Evolutionary conservation across 352 stramenopile species (phyloP).

Genomic region (Pythium pectinolyticum): DNA sequence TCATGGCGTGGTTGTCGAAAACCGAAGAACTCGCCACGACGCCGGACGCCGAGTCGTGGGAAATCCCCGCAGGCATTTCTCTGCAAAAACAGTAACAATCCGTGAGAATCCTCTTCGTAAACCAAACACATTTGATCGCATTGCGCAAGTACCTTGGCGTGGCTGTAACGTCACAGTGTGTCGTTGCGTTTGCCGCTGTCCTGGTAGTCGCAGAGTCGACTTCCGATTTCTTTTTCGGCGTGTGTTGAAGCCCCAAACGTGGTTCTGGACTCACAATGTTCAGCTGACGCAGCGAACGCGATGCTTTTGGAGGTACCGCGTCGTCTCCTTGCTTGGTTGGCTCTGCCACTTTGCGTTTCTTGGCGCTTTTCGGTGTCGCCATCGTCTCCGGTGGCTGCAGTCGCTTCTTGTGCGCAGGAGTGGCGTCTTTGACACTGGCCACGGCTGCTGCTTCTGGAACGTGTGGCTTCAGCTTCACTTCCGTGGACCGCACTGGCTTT

Average conservation of each 20-base stretch:
- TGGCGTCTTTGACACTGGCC: too few relatives aligned
- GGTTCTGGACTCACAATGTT: slow-evolving; percentile 21
- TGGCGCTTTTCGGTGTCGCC: not conserved
- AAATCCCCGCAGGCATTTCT: not conserved
- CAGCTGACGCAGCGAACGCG: not conserved
- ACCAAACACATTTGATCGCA: too few relatives aligned
- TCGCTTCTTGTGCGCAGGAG: too few relatives aligned
- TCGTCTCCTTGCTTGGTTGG: not conserved
- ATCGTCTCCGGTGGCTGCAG: not conserved
- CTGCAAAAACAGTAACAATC: too few relatives aligned
- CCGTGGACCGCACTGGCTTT: not conserved
- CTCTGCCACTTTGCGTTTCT: not conserved
- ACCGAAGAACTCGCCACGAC: not conserved
- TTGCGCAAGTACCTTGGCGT: too few relatives aligned
- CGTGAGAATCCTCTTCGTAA: too few relatives aligned
- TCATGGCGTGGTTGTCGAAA: too few relatives aligned
- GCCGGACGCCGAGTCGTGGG: not conserved
- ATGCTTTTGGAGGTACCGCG: not conserved
- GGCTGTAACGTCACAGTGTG: not conserved
- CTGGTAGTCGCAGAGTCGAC: too few relatives aligned
- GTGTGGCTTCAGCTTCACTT: not conserved
- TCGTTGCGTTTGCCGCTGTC: not conserved
- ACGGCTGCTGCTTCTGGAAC: not conserved
- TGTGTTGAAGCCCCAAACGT: not conserved
- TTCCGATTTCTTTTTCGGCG: not conserved